phyloP scores from a whole-genome alignment of 139 green algal species.

The Coelastrella sp. region DNA sequence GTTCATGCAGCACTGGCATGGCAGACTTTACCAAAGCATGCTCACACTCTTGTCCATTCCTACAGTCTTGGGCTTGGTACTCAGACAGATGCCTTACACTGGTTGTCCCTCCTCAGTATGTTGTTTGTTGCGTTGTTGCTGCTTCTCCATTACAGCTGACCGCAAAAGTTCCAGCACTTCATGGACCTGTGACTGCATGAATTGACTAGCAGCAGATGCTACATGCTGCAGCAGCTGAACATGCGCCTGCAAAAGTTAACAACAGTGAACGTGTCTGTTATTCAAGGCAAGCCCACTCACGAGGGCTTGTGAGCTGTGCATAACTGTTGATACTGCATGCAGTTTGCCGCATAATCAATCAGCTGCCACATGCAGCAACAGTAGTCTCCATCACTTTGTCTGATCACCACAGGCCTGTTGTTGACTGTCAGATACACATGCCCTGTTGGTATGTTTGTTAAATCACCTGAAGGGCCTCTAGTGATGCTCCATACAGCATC shows the following conservation, averaged over 20 bases:
- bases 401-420: no score
- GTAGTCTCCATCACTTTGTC: no score
- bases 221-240: slow-evolving; percentile 10
- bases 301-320: no score
- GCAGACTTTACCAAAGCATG: no score
- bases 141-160: neutral
- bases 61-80: no score
- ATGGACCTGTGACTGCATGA: neutral
- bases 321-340: no score
- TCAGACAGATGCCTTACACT: neutral
- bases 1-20: neutral
- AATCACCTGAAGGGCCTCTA: neutral
- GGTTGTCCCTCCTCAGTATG: neutral
- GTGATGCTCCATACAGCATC: neutral
- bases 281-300: no score
- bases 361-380: no score
- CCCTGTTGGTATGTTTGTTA: neutral
- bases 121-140: neutral
- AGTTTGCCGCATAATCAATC: no score
- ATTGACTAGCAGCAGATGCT: neutral
- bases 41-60: no score
- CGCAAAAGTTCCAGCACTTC: neutral
- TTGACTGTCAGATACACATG: no score
- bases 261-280: no score
- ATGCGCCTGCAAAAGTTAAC: neutral